Percentiles rank a stretch among this genome's conserved stretches.
phyloP scores from a whole-genome alignment of 805 yeast genomes.

The Zygotorulaspora danielsina region DNA sequence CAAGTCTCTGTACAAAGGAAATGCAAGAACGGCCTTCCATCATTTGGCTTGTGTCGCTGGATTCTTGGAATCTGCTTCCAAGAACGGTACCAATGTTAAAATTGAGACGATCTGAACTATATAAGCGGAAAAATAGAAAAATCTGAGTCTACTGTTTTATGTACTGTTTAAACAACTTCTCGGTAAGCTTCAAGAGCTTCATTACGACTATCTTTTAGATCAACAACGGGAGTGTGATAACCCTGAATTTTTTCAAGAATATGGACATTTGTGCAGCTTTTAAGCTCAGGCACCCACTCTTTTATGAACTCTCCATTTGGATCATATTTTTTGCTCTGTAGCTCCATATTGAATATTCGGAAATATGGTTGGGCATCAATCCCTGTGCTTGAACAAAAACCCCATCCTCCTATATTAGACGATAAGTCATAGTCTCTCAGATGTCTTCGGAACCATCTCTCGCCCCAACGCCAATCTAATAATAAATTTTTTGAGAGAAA shows the following conservation, averaged over 20 bases:
- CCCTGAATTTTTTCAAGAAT: slow-evolving; percentile 33
- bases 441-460: slow-evolving; percentile 45
- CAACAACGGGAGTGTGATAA: slow-evolving; percentile 45
- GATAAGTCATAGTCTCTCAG: slow-evolving; percentile 51
- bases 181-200: slow-evolving; percentile 40
- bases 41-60: slow-evolving; percentile 91
- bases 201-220: slow-evolving; percentile 40
- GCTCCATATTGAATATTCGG: slow-evolving; percentile 49
- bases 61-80: slow-evolving; percentile 62
- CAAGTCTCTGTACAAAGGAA: slow-evolving; percentile 49
- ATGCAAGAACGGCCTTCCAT: slow-evolving; percentile 83
- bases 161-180: slow-evolving; percentile 6
- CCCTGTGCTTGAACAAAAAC: slow-evolving; percentile 49
- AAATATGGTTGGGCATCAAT: slow-evolving; percentile 56
- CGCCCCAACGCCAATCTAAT: slow-evolving; percentile 55
- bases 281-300: slow-evolving; percentile 49
- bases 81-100: slow-evolving; percentile 47
- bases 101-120: slow-evolving; percentile 35
- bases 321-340: slow-evolving; percentile 48
- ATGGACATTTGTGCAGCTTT: slow-evolving; percentile 25
- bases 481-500: slow-evolving; percentile 48
- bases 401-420: slow-evolving; percentile 58
- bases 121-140: too few species aligned
- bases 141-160: too few species aligned
- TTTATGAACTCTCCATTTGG: slow-evolving; percentile 44